Evolutionary conservation across 805 yeast species (phyloP), one percentile per base, ranked within the genome.

Genomic region (Pichia manshurica): DNA sequence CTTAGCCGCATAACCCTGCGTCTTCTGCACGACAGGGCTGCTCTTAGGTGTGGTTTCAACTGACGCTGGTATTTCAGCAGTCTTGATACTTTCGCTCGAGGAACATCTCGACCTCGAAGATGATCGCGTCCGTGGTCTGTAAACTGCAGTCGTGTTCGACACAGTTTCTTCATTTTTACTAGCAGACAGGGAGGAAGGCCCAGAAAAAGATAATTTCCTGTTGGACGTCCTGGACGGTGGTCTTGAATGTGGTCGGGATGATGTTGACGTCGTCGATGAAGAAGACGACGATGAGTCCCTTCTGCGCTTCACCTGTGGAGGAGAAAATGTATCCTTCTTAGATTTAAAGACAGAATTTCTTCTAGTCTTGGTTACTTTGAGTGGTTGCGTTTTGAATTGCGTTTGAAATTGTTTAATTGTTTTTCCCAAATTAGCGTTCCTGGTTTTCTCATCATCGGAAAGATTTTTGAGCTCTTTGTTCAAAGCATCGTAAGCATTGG

Each of bases 1-100:
- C 5, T 31, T 31, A 19, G 19, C n/a, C 5, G 12, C 20, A 9
- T 19, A 37, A 19, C 16, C 12, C 21, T 23, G 41, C 2, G 17
- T 4, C n/a, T 41, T 41, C 22, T 31, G 13, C n/a, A 20, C 19
- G 3, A 23, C 4, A 13, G 36, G 45, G 22, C 35, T 41, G 16
- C 17, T 46, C 22, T 41, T 45, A 10, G 48, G 48, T 15, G 48
- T 45, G 16, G 39, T 32, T 41, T 48, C 40, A 16, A 40, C 34
- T 8, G 51, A 48, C 51, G 46, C 51, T 41, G 51, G 45, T 20
- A 32, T 13, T 37, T 45, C 51, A 41, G 51, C 46, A 48, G 51
- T 48, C 51, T 39, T 42, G 9, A 40, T 22, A 29, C 42, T 41
- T 20, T 29, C 49, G 16, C 17, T 41, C 9, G 44, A 39, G 13